phyloP scores from a whole-genome alignment of 257 asterid genomes.

The Verbascum thapsus region DNA sequence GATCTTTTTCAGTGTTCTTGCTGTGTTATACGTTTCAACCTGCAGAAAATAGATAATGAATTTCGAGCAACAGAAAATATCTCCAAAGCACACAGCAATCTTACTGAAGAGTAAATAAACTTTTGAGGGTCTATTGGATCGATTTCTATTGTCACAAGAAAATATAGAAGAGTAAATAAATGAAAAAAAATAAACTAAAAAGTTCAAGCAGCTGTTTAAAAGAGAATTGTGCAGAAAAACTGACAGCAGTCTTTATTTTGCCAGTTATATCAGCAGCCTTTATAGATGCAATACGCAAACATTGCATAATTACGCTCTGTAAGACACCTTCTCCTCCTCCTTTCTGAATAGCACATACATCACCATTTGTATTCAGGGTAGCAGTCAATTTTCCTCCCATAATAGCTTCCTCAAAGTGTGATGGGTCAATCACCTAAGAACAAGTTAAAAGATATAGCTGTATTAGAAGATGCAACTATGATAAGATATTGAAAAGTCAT shows the following conservation, averaged over 20 bases:
- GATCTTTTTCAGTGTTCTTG: conserved; percentile 75
- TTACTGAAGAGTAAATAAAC: not conserved
- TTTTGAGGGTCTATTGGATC: not conserved
- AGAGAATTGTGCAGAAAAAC: conserved; percentile 33
- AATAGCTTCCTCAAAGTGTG: conserved; percentile 87
- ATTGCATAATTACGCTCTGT: conserved; percentile 90
- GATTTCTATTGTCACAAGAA: not conserved
- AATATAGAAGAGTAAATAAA: conserved; percentile 3
- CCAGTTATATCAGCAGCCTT: conserved; percentile 86
- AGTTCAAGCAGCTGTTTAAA: conserved; percentile 18
- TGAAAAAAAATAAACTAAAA: not conserved
- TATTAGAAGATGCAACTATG: conserved; percentile 18
- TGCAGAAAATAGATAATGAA: conserved; percentile 32
- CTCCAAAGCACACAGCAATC: not conserved
- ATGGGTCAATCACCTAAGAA: conserved; percentile 83
- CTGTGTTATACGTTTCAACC: conserved; percentile 71
- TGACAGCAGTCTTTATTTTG: conserved; percentile 80
- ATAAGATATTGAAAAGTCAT: not conserved
- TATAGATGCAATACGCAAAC: conserved; percentile 88
- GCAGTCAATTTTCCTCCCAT: conserved; percentile 93
- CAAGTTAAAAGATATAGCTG: conserved; percentile 18
- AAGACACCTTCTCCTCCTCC: conserved; percentile 87
- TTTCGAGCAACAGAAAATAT: conserved; percentile 10
- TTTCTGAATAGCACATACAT: conserved; percentile 88
- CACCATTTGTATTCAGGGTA: conserved; percentile 78